Percentiles rank a stretch among this genome's conserved stretches.
Evolutionary conservation across 441 rosid species (phyloP).

Genomic region (Aquilaria agallochum): DNA sequence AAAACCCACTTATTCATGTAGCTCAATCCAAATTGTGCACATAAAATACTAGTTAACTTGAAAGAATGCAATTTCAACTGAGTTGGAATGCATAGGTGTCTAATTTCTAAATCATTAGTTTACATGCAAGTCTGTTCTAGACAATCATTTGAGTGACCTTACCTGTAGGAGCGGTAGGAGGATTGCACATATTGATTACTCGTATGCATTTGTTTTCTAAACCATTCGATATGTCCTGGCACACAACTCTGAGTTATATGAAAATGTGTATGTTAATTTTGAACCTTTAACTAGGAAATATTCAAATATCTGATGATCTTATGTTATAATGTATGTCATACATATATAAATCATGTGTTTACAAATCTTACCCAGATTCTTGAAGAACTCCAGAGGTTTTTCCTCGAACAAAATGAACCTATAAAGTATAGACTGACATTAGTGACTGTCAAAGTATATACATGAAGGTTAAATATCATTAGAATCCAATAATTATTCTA

Average conservation of each 20-base stretch:
- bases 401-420: constrained; percentile 30
- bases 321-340: neutral
- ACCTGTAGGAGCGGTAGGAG: constrained; percentile 45
- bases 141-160: constrained; percentile 22
- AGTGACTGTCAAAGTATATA: too few relatives aligned
- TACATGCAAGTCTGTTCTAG: neutral
- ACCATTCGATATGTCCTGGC: constrained; percentile 46
- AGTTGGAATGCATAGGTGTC: too few relatives aligned
- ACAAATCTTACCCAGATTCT: constrained; percentile 37
- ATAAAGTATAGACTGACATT: constrained; percentile 1
- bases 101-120: too few relatives aligned
- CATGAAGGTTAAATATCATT: too few relatives aligned
- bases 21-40: too few relatives aligned
- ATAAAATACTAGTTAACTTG: too few relatives aligned
- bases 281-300: constrained; percentile 1
- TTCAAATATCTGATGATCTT: neutral
- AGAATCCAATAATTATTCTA: too few relatives aligned
- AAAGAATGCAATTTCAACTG: too few relatives aligned
- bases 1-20: too few relatives aligned
- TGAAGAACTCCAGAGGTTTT: constrained; percentile 20
- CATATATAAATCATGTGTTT: constrained; percentile 6
- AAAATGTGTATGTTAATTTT: constrained; percentile 11
- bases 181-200: constrained; percentile 37
- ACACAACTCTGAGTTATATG: constrained; percentile 35
- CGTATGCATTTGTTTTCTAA: constrained; percentile 39